These are phyloP conservation scores for Quercus robur DNA, from an alignment of 306 rosid genomes.

Conservation along the genomic window DNA sequence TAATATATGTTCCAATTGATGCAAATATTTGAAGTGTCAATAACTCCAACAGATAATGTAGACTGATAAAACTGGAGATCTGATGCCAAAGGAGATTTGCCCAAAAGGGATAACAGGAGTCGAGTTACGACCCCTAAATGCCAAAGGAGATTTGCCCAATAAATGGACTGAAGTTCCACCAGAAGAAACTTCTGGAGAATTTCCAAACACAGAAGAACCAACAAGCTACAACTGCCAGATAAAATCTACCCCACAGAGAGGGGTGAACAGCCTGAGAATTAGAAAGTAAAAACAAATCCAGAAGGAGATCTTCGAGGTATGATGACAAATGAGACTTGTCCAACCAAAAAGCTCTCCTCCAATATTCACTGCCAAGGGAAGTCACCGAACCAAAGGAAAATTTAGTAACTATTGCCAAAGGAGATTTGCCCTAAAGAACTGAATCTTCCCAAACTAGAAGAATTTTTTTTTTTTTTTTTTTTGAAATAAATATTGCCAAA, in stretches of 20 bases:
- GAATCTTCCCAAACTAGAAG: conserved; percentile 30
- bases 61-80: conserved; percentile 43
- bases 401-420: conserved; percentile 44
- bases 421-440: conserved; percentile 71
- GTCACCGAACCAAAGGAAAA: conserved; percentile 51
- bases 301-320: conserved; percentile 47
- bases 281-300: conserved; percentile 24
- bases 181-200: conserved; percentile 38
- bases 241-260: conserved; percentile 17
- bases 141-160: conserved; percentile 99
- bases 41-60: conserved; percentile 37
- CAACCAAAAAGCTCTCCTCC: conserved; percentile 15
- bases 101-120: conserved; percentile 47
- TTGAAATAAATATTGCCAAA: conserved; percentile 59
- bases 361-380: conserved; percentile 14
- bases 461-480: conserved; percentile 28
- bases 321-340: conserved; percentile 18
- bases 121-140: conserved; percentile 55
- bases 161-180: conserved; percentile 43
- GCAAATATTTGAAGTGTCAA: conserved; percentile 26
- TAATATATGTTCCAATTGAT: conserved; percentile 30
- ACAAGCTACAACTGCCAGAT: conserved; percentile 23
- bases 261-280: conserved; percentile 20
- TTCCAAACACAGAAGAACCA: conserved; percentile 39
- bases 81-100: conserved; percentile 69